These are phyloP conservation scores for Tricholoma saponaceum DNA, from an alignment of 768 basidiomycete genomes.

Conservation along the genomic window DNA sequence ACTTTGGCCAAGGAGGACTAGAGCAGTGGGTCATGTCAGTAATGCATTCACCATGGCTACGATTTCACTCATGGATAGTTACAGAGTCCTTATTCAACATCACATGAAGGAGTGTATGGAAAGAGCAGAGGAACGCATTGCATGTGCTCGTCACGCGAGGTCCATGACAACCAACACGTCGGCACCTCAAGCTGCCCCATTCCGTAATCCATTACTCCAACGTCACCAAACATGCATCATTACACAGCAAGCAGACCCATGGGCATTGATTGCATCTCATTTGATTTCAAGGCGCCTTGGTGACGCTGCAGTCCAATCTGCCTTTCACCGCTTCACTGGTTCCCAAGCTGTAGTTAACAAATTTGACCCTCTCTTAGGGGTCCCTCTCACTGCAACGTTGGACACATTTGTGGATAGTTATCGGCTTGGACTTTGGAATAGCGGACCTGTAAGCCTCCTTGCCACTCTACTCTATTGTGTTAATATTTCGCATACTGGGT, in stretches of 20 bases:
- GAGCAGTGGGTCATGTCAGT: conserved; percentile 41
- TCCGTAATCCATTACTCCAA: not conserved
- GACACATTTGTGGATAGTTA: conserved; percentile 9
- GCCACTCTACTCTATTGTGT: not conserved
- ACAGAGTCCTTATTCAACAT: conserved; percentile 46
- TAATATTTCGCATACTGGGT: not conserved
- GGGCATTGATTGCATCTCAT: not conserved
- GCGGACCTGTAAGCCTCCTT: conserved; percentile 14
- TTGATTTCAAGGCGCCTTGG: not conserved
- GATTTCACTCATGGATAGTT: too few species aligned
- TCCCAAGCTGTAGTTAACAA: conserved; percentile 8
- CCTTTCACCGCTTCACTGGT: conserved; percentile 12
- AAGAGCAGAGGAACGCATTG: conserved; percentile 35
- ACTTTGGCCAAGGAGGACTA: conserved; percentile 52
- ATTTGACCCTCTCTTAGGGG: conserved; percentile 13
- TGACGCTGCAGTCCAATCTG: not conserved
- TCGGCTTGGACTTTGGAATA: conserved; percentile 14
- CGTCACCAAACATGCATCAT: not conserved
- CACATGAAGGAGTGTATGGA: conserved; percentile 44
- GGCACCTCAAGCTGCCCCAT: not conserved
- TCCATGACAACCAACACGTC: not conserved
- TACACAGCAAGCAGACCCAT: not conserved
- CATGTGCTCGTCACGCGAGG: conserved; percentile 19
- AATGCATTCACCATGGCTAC: too few species aligned
- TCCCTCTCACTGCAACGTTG: conserved; percentile 10